Base-by-base conservation (phyloP, 169 alveolate genomes). In the Babesia divergens region DNA sequence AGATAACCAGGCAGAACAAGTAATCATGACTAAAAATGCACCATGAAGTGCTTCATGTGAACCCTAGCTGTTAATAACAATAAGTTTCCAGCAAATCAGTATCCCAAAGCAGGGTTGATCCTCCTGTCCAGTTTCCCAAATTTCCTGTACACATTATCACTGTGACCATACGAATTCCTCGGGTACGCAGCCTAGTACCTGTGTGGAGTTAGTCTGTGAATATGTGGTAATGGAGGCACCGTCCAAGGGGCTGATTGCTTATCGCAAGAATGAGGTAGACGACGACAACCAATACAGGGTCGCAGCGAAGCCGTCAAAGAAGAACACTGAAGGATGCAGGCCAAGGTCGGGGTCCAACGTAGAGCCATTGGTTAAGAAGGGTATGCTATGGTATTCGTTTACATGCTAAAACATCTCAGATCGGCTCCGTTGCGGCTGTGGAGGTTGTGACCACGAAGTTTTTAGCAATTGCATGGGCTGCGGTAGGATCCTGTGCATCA, bases 381-480 rank as follows among this genome's bases (percentile, higher is more conserved):
- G 72, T 62, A 44, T 6, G 72, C 31, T 24, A 14, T 4, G 47
- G 35, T 6, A 16, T 5, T 9, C 22, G 31, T 7, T 22, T 18
- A 4, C 20, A 16, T 1, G 56, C 14, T 22, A 24, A 3, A 28
- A 6, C 26, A 22, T 29, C 29, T 34, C 38, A 65, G 85, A 76
- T 13, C 35, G 85, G 54, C n/a, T 18, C 18, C 6, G 29, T 9
- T 79, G 87, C 60, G 83, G 64, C 16, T 79, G 87, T 55, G 54
- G 47, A 8, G 87, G 83, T 11, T 2, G 26, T 3, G 18, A 1
- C 32, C 87, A 79, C 40, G 47, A 31, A 16, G 22, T 43, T 28
- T 66, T 68, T 35, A 59, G 72, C 53, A 79, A 79, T 64, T 79
- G 83, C 26, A 69, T 79, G 58, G 71, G 67, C 20, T 79, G 87